phyloP scores from a whole-genome alignment of 176 grass and related monocot species.

The Miscanthus lutarioriparius region DNA sequence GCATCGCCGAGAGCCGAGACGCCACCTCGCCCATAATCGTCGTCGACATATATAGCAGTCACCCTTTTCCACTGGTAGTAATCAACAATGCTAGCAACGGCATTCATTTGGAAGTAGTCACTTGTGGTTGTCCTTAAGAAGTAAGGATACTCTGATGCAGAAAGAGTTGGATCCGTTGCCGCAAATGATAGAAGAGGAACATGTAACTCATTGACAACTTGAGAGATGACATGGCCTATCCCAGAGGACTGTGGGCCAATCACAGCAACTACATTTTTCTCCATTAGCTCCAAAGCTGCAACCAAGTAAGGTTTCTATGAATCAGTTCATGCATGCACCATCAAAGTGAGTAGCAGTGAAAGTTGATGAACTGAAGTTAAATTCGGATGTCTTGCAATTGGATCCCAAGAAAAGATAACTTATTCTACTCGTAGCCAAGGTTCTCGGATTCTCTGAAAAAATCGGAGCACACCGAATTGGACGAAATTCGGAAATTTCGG shows the following conservation, averaged over 20 bases:
- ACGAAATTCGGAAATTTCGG: background rate
- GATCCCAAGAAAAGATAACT: background rate
- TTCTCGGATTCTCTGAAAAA: background rate
- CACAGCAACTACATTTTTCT: conserved; percentile 70
- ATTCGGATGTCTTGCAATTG: background rate
- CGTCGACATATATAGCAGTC: conserved; percentile 75
- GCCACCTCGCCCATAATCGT: conserved; percentile 78
- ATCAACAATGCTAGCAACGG: conserved; percentile 71
- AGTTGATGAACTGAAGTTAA: conserved; percentile 6
- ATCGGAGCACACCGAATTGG: background rate
- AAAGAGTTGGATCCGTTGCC: conserved; percentile 79
- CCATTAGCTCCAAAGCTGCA: conserved; percentile 72
- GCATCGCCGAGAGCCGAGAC: conserved; percentile 60
- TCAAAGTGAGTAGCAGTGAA: conserved; percentile 2
- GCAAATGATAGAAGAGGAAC: conserved; percentile 77
- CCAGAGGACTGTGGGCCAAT: conserved; percentile 82
- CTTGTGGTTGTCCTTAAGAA: conserved; percentile 64
- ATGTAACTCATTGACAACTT: conserved; percentile 69
- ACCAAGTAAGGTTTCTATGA: conserved; percentile 35
- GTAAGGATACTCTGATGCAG: conserved; percentile 76
- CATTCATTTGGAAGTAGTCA: conserved; percentile 83
- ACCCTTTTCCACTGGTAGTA: conserved; percentile 74
- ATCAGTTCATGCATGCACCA: conserved; percentile 16
- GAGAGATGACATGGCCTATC: conserved; percentile 75
- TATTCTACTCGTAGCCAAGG: conserved; percentile 17